Base-by-base conservation (phyloP, 257 asterid species). In the Solanum dulcamara region DNA sequence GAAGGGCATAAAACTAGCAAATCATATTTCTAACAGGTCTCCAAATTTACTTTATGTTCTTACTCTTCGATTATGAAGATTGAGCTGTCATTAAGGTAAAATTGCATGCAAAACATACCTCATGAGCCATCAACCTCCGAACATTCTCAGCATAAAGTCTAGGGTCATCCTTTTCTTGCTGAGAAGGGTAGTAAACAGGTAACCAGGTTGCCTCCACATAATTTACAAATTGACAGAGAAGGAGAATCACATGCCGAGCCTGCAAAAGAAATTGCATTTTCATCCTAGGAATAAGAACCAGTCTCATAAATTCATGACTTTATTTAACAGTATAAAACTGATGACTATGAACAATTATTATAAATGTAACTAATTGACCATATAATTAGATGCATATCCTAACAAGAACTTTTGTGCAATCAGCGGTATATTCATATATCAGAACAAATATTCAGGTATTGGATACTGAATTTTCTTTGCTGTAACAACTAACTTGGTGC, bases 181-280 rank as follows among this genome's bases (percentile, higher is more conserved):
- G 96, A 15, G 99, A 93, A 75, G 99, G 99, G 85, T 87, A 88
- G 88, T 96, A 94, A 82, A 93, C 89, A 20, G 99, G 99, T 84
- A 96, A 90, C 74, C 91, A 87, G 42, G 79, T 92, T 88, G 93
- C 98, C 88, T 96, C 96, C 80, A 96, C 83, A 86, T 90, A 85
- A 89, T 94, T 96, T 75, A 90, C 95, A 89, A 93, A 92, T 90
- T 96, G 99, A 91, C 98, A 92, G 84, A 96, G 94, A 85, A 96
- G 97, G 84, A 92, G 91, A 87, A 96, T 88, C 86, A 96, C 93
- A 89, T 96, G 99, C 68, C 98, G 95, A 4, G 67, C 93, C 99
- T 96, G 98, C 89, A 89, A 46, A 86, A 48, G 38, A 44, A 79
- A 79, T 88, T 59, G 85, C 67, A 66, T 87, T 87, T 60, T 81